Percentiles rank a stretch among this genome's conserved stretches.
Evolutionary conservation across 305 asterid genomes (phyloP).

Genomic region (Ajuga reptans): DNA sequence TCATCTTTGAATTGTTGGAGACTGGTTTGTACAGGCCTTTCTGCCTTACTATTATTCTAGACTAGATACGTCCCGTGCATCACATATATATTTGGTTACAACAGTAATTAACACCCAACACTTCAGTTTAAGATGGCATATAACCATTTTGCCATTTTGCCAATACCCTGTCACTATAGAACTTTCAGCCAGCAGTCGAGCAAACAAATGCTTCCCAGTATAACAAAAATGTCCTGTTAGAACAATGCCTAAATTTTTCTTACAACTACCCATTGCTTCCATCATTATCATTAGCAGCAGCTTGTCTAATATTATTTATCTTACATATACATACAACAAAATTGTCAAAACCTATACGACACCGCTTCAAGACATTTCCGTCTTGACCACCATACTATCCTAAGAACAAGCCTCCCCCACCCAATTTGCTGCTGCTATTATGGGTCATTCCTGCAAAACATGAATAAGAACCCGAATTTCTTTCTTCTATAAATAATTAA

Average conservation of each 20-base stretch:
- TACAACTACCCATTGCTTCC: background rate
- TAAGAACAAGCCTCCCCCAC: constrained; percentile 7
- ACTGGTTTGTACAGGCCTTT: no score
- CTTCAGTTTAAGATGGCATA: no score
- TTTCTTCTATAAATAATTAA: background rate
- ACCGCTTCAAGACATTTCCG: constrained; percentile 21
- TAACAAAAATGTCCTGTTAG: no score
- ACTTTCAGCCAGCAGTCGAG: no score
- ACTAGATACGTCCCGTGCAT: no score
- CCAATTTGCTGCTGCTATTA: constrained; percentile 16
- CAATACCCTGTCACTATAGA: no score
- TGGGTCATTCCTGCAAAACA: background rate
- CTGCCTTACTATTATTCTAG: no score
- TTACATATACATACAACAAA: constrained; percentile 23
- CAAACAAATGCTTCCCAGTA: no score
- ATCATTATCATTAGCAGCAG: constrained; percentile 4
- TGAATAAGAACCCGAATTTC: background rate
- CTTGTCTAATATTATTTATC: constrained; percentile 23
- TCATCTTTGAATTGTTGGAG: no score
- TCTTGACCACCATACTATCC: constrained; percentile 17
- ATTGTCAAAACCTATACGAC: constrained; percentile 17
- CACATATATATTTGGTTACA: no score
- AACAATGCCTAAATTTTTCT: background rate
- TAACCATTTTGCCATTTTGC: no score
- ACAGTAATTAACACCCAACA: no score